Evolutionary conservation across 2,329 filamentous ascomycete genomes (phyloP).

Genomic region (Alternaria sp.): DNA sequence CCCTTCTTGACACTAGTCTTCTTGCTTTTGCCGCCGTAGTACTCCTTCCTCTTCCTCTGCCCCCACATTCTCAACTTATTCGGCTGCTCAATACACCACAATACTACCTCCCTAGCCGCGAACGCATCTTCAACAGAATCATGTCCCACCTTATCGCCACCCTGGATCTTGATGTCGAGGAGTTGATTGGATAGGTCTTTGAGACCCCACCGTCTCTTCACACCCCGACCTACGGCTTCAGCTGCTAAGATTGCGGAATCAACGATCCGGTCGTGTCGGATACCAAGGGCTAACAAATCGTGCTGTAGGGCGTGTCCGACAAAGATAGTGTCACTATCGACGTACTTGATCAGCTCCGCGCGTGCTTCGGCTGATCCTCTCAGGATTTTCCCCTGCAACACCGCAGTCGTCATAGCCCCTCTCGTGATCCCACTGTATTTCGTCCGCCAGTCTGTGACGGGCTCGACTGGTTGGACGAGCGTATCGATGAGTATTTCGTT

Average conservation of each 20-base stretch:
- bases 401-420: not conserved
- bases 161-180: not conserved
- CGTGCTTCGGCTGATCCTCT: not conserved
- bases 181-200: not conserved
- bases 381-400: not conserved
- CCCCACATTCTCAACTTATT: not conserved
- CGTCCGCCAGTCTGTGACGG: not conserved
- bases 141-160: not conserved
- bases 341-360: not conserved
- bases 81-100: not conserved
- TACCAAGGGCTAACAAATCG: not conserved
- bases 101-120: not conserved
- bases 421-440: not conserved
- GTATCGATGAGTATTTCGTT: not conserved
- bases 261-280: not conserved
- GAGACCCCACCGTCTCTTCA: not conserved
- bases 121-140: not conserved
- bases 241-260: not conserved
- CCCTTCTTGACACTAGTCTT: not conserved
- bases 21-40: not conserved
- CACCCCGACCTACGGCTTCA: not conserved
- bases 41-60: not conserved
- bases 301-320: not conserved
- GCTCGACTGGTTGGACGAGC: not conserved
- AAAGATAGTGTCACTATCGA: not conserved